Percentiles rank a stretch among this genome's conserved stretches.
Evolutionary conservation across 345 rosid genomes (phyloP).

Genomic region (Salix purpurea): DNA sequence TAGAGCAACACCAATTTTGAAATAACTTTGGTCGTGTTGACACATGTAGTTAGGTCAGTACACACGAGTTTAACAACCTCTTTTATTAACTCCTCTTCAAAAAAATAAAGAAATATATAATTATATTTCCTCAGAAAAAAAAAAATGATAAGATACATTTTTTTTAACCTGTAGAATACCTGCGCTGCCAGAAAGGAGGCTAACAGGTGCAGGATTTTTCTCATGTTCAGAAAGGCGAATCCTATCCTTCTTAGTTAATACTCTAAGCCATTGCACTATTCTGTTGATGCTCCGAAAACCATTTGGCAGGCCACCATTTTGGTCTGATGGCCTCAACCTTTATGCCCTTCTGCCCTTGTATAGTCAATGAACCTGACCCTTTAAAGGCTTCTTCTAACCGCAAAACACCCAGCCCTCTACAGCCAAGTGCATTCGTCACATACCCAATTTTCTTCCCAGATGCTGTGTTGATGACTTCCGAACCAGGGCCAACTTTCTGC

Average conservation of each 20-base stretch:
- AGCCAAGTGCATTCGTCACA: constrained; percentile 65
- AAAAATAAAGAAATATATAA: too few species aligned
- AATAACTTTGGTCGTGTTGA: background rate
- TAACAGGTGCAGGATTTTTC: background rate
- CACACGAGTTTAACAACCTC: background rate
- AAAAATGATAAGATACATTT: constrained; percentile 1
- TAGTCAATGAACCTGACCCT: constrained; percentile 29
- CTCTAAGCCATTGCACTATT: constrained; percentile 35
- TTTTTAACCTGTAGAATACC: constrained; percentile 5
- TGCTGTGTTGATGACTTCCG: constrained; percentile 51
- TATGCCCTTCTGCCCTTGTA: constrained; percentile 52
- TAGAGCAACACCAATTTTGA: background rate
- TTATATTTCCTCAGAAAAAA: background rate
- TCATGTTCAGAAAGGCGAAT: background rate
- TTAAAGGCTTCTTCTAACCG: constrained; percentile 66
- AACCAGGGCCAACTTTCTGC: constrained; percentile 56
- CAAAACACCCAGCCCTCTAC: constrained; percentile 70
- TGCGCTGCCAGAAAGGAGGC: constrained; percentile 5
- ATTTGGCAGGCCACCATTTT: constrained; percentile 78
- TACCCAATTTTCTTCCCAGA: constrained; percentile 66
- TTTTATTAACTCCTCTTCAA: background rate
- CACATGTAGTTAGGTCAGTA: background rate
- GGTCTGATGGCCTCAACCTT: constrained; percentile 65
- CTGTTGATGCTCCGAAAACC: constrained; percentile 50
- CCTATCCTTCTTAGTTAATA: background rate